Evolutionary conservation across 2,329 filamentous ascomycete genomes (phyloP), one percentile per base, ranked within the genome.

Genomic region (Exserohilum turcica): DNA sequence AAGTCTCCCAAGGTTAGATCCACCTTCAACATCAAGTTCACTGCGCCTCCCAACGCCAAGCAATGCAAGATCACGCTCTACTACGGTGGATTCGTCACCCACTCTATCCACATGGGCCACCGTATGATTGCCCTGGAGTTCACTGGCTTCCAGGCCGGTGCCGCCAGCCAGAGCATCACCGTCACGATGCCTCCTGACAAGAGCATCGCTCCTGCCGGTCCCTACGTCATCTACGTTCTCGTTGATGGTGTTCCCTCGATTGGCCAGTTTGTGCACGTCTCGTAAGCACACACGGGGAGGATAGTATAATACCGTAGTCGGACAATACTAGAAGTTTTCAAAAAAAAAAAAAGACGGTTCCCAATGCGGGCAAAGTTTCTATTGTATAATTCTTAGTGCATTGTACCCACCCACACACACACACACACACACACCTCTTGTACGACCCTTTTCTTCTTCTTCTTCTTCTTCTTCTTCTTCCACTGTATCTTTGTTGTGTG

Each of bases 61-160:
- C 67, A 63, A 2, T 73, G 81, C 46, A 80, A 81, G 63, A 76
- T 85, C 15, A 73, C 75, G 3, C 76, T 86, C 16, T 84, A 85
- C 68, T 79, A 85, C 61, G 82, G 82, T 37, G 84, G 84, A 5
- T 86, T 84, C 60, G 80, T 85, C 36, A 86, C 84, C 31, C 84
- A 86, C 68, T 80, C 78, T 1, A 64, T 86, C 16, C 84, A 86
- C 65, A 86, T 86, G 84, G 82, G 82, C 37, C 82, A 85, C 59
- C 79, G 83, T 9, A 82, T 85, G 79, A 52, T 81, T 35, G 78
- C 79, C 60, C 73, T 86, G 35, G 82, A 85, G 57, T 73, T 66
- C 38, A 72, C 70, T 16, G 80, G 79, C 33, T 85, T 79, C 68
- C 63, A 63, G n/a, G 64, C 76, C 1, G 77, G 77, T 9, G 59